These are phyloP conservation scores for Tricholoma flavovirens DNA, from an alignment of 768 basidiomycete species.

Conservation along the genomic window DNA sequence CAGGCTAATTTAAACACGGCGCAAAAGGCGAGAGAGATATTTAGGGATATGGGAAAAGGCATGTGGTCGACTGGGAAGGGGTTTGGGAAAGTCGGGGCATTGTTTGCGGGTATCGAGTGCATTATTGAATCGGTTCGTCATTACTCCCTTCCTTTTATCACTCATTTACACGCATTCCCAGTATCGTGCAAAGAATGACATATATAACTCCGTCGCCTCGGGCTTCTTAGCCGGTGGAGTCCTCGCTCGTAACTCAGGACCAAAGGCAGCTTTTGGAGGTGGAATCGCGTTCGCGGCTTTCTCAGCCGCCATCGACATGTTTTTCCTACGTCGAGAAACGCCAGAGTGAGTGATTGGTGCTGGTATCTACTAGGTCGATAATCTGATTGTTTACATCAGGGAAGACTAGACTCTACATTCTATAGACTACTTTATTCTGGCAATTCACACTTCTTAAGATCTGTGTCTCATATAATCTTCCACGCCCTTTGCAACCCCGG, in stretches of 20 bases:
- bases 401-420: slow-evolving; percentile 47
- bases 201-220: slow-evolving; percentile 82
- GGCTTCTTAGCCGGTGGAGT: slow-evolving; percentile 88
- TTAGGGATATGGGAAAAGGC: slow-evolving; percentile 90
- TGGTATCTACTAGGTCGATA: slow-evolving; percentile 5
- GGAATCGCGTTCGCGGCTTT: slow-evolving; percentile 92
- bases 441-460: slow-evolving; percentile 15
- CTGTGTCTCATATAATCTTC: slow-evolving; percentile 17
- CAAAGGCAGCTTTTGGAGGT: slow-evolving; percentile 81
- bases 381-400: slow-evolving; percentile 9
- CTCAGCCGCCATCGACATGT: slow-evolving; percentile 80
- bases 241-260: slow-evolving; percentile 82
- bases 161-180: slow-evolving; percentile 23
- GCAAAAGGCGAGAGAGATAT: slow-evolving; percentile 79
- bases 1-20: slow-evolving; percentile 51
- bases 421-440: slow-evolving; percentile 19
- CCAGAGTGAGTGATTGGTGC: slow-evolving; percentile 54
- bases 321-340: slow-evolving; percentile 74
- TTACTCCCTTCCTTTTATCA: background rate
- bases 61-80: slow-evolving; percentile 91
- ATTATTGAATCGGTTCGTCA: slow-evolving; percentile 85
- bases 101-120: slow-evolving; percentile 95
- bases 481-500: background rate
- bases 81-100: slow-evolving; percentile 89
- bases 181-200: slow-evolving; percentile 97